phyloP scores from a whole-genome alignment of 768 basidiomycete species.

The Phylloporus arenicola region DNA sequence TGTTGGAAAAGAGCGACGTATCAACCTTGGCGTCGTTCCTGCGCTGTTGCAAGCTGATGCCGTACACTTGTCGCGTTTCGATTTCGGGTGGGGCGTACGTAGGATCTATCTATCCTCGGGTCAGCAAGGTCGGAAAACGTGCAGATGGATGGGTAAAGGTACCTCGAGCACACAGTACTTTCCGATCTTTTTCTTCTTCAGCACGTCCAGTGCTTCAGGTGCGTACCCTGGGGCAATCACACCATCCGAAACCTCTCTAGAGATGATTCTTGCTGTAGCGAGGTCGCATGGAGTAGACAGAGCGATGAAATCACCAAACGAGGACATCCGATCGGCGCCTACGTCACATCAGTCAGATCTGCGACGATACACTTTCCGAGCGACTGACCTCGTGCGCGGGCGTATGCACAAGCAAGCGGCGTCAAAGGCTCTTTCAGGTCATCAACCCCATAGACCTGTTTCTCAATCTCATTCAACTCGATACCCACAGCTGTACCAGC shows the following conservation, averaged over 20 bases:
- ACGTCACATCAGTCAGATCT: conserved; percentile 8
- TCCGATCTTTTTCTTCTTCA: conserved; percentile 94
- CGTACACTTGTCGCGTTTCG: conserved; percentile 95
- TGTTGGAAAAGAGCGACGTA: conserved; percentile 70
- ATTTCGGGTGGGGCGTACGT: conserved; percentile 68
- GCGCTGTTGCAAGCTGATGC: conserved; percentile 82
- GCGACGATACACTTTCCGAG: not conserved
- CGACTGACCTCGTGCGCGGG: conserved; percentile 80
- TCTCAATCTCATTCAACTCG: conserved; percentile 75
- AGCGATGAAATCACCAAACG: conserved; percentile 98
- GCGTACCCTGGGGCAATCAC: conserved; percentile 95
- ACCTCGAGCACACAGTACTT: conserved; percentile 98
- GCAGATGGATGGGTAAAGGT: conserved; percentile 4
- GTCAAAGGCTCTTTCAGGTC: conserved; percentile 89
- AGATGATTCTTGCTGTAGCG: conserved; percentile 93
- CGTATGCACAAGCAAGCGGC: conserved; percentile 87
- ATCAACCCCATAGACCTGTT: conserved; percentile 93
- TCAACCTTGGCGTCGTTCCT: conserved; percentile 90
- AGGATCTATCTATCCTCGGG: conserved; percentile 71
- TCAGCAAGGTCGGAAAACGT: conserved; percentile 6
- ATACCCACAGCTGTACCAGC: conserved; percentile 94
- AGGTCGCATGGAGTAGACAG: conserved; percentile 90
- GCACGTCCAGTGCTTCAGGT: conserved; percentile 79
- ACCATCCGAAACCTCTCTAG: conserved; percentile 98
- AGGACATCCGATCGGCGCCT: conserved; percentile 99